phyloP scores from a whole-genome alignment of 1,139 yeast species.

The Sugiyamaella japonica region DNA sequence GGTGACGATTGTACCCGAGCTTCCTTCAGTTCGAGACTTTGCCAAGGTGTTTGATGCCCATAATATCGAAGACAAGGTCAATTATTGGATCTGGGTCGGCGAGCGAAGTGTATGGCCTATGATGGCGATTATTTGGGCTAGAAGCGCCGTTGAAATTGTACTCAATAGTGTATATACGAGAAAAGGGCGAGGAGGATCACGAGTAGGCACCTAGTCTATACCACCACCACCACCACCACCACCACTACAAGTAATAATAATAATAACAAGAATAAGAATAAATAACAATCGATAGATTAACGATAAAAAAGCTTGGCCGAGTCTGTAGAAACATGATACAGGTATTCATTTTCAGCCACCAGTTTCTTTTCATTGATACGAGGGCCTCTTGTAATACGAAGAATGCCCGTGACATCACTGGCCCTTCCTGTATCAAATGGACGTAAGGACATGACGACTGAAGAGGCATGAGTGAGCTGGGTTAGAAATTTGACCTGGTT shows the following conservation, averaged over 20 bases:
- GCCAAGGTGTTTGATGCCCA: constrained; percentile 76
- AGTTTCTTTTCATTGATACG: constrained; percentile 26
- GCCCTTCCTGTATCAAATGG: constrained; percentile 83
- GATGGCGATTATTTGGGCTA: constrained; percentile 77
- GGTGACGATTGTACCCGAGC: constrained; percentile 87
- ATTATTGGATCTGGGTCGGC: constrained; percentile 89
- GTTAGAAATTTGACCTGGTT: constrained; percentile 49
- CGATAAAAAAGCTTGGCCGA: constrained; percentile 43
- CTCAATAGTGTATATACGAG: constrained; percentile 71
- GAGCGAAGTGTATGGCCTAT: constrained; percentile 95
- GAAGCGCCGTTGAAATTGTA: constrained; percentile 89
- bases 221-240: too few relatives aligned
- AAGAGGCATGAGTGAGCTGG: constrained; percentile 53
- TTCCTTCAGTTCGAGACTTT: constrained; percentile 62
- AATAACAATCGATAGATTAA: constrained; percentile 22
- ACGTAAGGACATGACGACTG: constrained; percentile 53
- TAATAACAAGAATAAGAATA: neutral
- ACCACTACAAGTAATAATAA: too few relatives aligned
- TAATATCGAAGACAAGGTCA: constrained; percentile 62
- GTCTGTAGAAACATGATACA: constrained; percentile 56
- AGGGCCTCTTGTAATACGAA: constrained; percentile 59
- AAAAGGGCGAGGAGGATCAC: constrained; percentile 20
- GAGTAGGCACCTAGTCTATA: constrained; percentile 3
- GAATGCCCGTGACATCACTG: constrained; percentile 73
- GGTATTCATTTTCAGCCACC: constrained; percentile 62